Base-by-base conservation (phyloP, 441 rosid genomes). In the Biscutella laevigata region DNA sequence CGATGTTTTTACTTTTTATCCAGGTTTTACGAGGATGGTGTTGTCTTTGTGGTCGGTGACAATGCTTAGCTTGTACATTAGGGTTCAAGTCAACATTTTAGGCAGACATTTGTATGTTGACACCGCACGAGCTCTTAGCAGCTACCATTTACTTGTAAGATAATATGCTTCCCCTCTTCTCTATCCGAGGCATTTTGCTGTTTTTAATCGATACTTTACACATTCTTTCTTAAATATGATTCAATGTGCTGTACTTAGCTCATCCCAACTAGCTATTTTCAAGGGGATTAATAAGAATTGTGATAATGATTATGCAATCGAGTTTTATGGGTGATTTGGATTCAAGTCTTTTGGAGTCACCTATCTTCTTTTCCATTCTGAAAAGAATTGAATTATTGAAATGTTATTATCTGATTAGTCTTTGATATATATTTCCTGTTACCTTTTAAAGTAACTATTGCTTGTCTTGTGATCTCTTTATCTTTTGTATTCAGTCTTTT, bases 51-150 rank as follows among this genome's bases (percentile, higher is more conserved):
- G 96, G 96, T 75, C 94, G 2, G 83, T 82, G 56, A 84, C 89
- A 11, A 61, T 86, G 71, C 86, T 92, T 33, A 80, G 81, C 78
- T 79, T 92, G 64, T 92, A 86, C 66, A 72, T 83, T 65, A 82
- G 84, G 72, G 89, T 86, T 71, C 98, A 88, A 77, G 89, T 88
- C 71, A 92, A 88, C 74, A 86, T 92, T 69, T 73, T 92, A 15
- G 98, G 96, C 56, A 82, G 96, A 73, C 96, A 83, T 80, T 69
- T 91, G 59, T 91, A 88, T 74, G 75, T 91, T 42, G 91, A 83
- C 70, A 78, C 86, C n/a, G 94, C 96, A 42, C 76, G 77, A 40
- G 80, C 69, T 64, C 87, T 82, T 36, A 88, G 67, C 48, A 81
- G 76, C 60, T 75, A 89, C 16, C 67, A 55, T 59, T 56, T 67